phyloP scores from a whole-genome alignment of 1,284 basidiomycete species.

The Rhodotorula sp. region DNA sequence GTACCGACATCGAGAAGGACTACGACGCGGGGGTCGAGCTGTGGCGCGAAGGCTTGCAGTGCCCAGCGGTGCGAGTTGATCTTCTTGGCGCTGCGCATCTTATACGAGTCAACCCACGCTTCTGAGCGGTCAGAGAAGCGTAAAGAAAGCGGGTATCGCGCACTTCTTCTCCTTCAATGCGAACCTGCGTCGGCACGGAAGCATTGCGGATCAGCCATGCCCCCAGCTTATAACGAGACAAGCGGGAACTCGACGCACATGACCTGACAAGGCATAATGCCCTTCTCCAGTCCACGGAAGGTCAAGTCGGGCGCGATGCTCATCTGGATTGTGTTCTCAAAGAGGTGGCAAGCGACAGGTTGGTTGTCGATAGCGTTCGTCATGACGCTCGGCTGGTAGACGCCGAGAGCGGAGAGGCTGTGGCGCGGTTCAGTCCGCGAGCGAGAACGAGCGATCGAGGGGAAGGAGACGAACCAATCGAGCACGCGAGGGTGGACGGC shows the following conservation, averaged over 20 bases:
- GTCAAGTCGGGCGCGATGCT: slow-evolving; percentile 82
- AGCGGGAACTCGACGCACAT: slow-evolving; percentile 57
- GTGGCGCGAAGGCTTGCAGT: slow-evolving; percentile 50
- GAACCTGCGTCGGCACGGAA: slow-evolving; percentile 3
- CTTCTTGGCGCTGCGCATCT: slow-evolving; percentile 14
- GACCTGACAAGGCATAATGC: slow-evolving; percentile 84
- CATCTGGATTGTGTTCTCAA: slow-evolving; percentile 92
- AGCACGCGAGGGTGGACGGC: slow-evolving; percentile 89
- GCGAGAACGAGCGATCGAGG: background rate
- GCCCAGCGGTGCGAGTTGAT: slow-evolving; percentile 48
- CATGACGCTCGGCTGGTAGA: slow-evolving; percentile 70
- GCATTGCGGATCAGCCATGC: background rate
- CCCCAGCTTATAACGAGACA: background rate
- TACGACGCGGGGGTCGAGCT: slow-evolving; percentile 73
- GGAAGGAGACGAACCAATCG: slow-evolving; percentile 62
- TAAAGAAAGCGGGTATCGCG: background rate
- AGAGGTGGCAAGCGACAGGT: slow-evolving; percentile 79
- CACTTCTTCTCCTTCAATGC: slow-evolving; percentile 81
- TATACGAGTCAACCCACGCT: too few relatives aligned
- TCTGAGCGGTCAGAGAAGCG: too few relatives aligned
- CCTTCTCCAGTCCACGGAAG: slow-evolving; percentile 93
- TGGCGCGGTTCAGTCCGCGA: slow-evolving; percentile 49
- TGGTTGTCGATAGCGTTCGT: slow-evolving; percentile 84
- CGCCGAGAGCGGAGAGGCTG: slow-evolving; percentile 60
- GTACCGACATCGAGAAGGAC: slow-evolving; percentile 94